Conservation (phyloP, 2,329 filamentous ascomycete species). For the Venturia oleaginea region DNA sequence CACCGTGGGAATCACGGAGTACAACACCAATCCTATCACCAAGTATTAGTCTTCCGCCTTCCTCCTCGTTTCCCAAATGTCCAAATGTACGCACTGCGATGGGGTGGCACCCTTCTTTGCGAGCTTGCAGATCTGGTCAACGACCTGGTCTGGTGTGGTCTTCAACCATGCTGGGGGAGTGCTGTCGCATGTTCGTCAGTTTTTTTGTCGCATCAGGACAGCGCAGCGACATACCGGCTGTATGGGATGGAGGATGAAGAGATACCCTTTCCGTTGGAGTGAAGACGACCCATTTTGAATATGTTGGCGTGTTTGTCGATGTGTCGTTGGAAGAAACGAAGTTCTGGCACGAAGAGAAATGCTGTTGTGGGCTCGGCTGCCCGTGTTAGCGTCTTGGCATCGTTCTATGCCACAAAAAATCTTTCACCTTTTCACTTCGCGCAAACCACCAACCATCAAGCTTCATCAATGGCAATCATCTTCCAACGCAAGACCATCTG, state of each 20-base stretch:
- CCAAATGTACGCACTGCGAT: constrained; percentile 51
- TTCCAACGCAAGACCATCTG: neutral
- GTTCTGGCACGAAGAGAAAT: neutral
- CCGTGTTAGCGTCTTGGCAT: neutral
- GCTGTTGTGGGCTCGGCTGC: neutral
- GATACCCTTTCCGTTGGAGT: constrained; percentile 98
- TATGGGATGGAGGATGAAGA: constrained; percentile 34
- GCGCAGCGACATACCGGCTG: neutral
- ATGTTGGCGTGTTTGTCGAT: neutral
- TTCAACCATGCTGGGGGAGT: constrained; percentile 91
- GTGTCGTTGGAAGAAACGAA: neutral
- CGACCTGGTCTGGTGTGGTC: constrained; percentile 96
- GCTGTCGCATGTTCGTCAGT: constrained; percentile 69
- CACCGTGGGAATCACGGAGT: constrained; percentile 94
- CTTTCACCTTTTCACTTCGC: neutral
- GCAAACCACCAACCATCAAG: neutral
- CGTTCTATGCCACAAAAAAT: neutral
- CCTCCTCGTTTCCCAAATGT: neutral
- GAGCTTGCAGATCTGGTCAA: constrained; percentile 98
- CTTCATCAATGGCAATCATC: neutral
- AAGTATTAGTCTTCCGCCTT: neutral
- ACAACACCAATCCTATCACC: constrained; percentile 70
- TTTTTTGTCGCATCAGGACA: constrained; percentile 49
- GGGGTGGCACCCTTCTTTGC: constrained; percentile 98
- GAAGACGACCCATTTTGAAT: constrained; percentile 85